A percentile compares a stretch with the other conserved stretches of the same genome.
phyloP scores from a whole-genome alignment of 768 basidiomycete species.

The Boletus bicolor region DNA sequence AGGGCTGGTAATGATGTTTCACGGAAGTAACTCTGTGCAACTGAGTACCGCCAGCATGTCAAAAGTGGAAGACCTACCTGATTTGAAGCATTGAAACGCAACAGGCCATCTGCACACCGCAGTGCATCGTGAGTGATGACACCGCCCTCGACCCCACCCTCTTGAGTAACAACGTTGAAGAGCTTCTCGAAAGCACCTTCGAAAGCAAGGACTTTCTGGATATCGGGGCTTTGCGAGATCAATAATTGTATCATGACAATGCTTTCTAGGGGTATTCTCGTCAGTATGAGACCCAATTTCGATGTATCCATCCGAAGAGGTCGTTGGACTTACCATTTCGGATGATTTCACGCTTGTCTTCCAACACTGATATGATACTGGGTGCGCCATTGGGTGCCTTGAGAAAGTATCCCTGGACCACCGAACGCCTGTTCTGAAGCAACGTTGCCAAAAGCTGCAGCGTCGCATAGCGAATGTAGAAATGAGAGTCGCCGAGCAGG shows the following conservation, averaged over 20 bases:
- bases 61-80: slow-evolving; percentile 52
- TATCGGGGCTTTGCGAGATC: slow-evolving; percentile 82
- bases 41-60: slow-evolving; percentile 13
- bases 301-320: neutral
- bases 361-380: slow-evolving; percentile 69
- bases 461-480: slow-evolving; percentile 82
- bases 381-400: slow-evolving; percentile 75
- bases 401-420: slow-evolving; percentile 89
- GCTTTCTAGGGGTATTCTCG: slow-evolving; percentile 53
- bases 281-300: slow-evolving; percentile 4
- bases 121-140: slow-evolving; percentile 84
- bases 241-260: slow-evolving; percentile 79
- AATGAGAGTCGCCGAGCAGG: slow-evolving; percentile 70
- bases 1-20: slow-evolving; percentile 75
- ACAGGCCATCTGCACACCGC: slow-evolving; percentile 76
- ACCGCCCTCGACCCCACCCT: slow-evolving; percentile 92
- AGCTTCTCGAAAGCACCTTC: slow-evolving; percentile 96
- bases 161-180: slow-evolving; percentile 80
- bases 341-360: slow-evolving; percentile 86
- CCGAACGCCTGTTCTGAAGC: slow-evolving; percentile 75
- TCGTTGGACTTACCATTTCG: slow-evolving; percentile 63
- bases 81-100: slow-evolving; percentile 92
- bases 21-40: slow-evolving; percentile 86
- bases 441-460: slow-evolving; percentile 79
- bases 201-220: slow-evolving; percentile 96